phyloP scores from a whole-genome alignment of 495 filamentous ascomycete genomes.

The Annulohypoxylon stygium region DNA sequence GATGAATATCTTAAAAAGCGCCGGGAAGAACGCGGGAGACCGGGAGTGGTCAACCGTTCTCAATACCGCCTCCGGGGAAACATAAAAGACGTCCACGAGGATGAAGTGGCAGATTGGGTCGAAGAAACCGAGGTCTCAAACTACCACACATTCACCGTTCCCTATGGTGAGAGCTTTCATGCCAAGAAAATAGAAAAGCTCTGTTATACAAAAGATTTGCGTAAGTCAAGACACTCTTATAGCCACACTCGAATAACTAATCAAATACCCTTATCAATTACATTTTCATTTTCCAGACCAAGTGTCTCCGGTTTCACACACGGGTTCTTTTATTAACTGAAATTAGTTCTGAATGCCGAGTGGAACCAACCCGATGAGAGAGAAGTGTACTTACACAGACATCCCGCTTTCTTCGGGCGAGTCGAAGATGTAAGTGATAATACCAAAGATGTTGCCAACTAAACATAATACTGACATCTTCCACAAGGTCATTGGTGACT shows the following conservation, averaged over 20 bases:
- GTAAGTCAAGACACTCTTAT: slow-evolving; percentile 42
- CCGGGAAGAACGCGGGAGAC: slow-evolving; percentile 76
- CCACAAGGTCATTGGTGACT: slow-evolving; percentile 80
- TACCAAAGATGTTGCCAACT: neutral
- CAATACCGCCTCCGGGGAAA: slow-evolving; percentile 62
- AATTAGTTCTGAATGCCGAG: slow-evolving; percentile 81
- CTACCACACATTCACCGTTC: slow-evolving; percentile 83
- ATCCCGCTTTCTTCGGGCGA: slow-evolving; percentile 72
- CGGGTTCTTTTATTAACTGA: slow-evolving; percentile 22
- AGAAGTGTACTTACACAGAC: slow-evolving; percentile 79
- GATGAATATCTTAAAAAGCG: slow-evolving; percentile 75
- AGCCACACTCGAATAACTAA: neutral
- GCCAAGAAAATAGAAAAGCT: slow-evolving; percentile 82
- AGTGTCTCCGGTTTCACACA: too few species aligned
- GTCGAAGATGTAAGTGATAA: slow-evolving; percentile 51
- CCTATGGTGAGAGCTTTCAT: slow-evolving; percentile 77
- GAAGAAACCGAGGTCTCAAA: slow-evolving; percentile 77
- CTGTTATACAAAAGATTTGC: slow-evolving; percentile 80
- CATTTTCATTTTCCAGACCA: too few species aligned
- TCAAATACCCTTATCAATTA: too few species aligned
- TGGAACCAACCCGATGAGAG: slow-evolving; percentile 83
- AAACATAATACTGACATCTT: slow-evolving; percentile 24
- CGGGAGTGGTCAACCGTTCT: slow-evolving; percentile 53
- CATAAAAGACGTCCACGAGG: slow-evolving; percentile 77
- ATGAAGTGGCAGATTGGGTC: slow-evolving; percentile 86